phyloP scores from a whole-genome alignment of 495 filamentous ascomycete genomes.

The Tuber indicum region DNA sequence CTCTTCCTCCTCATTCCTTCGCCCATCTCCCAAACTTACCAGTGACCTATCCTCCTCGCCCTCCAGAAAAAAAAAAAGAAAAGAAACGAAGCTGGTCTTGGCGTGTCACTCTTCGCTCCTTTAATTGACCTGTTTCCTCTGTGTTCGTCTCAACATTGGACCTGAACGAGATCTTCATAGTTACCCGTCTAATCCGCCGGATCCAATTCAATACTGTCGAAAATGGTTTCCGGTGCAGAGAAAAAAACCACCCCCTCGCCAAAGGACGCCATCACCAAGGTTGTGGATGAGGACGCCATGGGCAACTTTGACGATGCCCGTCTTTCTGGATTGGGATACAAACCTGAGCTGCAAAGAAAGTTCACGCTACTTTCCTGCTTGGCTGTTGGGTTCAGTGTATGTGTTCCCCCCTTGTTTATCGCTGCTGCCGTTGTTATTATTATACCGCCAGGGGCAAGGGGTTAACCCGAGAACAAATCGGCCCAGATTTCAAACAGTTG shows the following conservation, averaged over 20 bases:
- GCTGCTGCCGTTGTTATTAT: not conserved
- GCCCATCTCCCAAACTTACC: not conserved
- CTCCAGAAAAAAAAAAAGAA: not conserved
- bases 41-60: not conserved
- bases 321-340: conserved; percentile 30
- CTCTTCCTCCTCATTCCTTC: not conserved
- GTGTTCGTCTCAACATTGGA: not conserved
- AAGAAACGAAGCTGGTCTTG: not conserved
- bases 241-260: not conserved
- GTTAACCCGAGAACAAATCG: not conserved
- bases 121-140: not conserved
- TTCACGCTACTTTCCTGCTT: conserved; percentile 32
- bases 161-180: not conserved
- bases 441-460: not conserved
- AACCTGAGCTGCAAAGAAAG: conserved; percentile 29
- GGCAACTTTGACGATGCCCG: conserved; percentile 23
- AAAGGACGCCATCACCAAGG: not conserved
- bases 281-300: not conserved
- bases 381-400: conserved; percentile 34
- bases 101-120: not conserved
- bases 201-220: not conserved
- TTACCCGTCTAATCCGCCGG: not conserved
- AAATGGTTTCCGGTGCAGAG: not conserved
- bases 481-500: conserved; percentile 32
- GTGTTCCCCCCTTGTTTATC: not conserved